These are phyloP conservation scores for Daedaleopsis sinensis DNA, from an alignment of 768 basidiomycete species.

Conservation along the genomic window DNA sequence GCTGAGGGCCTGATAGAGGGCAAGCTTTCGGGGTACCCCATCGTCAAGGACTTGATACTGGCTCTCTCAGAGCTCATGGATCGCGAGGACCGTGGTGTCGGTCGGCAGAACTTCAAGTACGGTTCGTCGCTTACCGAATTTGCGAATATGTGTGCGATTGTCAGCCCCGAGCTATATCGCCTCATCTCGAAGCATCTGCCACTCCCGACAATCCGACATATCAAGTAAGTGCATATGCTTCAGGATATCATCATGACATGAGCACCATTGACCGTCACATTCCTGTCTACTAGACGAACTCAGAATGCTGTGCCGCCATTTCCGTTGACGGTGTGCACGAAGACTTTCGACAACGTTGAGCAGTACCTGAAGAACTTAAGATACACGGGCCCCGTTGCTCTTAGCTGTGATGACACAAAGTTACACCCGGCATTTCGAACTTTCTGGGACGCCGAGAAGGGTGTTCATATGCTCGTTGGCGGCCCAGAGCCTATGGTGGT, in stretches of 20 bases:
- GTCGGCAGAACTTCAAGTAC: conserved; percentile 39
- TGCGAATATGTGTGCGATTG: conserved; percentile 27
- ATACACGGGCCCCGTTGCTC: conserved; percentile 28
- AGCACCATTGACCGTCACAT: too few relatives aligned
- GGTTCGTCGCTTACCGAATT: conserved; percentile 36
- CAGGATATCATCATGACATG: too few relatives aligned
- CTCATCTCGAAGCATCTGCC: too few relatives aligned
- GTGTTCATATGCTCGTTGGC: conserved; percentile 30
- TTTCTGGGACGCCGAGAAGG: conserved; percentile 26
- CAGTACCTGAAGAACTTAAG: conserved; percentile 22
- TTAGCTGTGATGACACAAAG: conserved; percentile 43
- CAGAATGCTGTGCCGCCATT: conserved; percentile 25
- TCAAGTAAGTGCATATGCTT: too few relatives aligned
- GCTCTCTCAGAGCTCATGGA: conserved; percentile 34
- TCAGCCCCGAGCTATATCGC: too few relatives aligned
- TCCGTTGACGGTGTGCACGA: conserved; percentile 15
- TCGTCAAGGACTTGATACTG: conserved; percentile 31
- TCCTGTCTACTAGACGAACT: background rate
- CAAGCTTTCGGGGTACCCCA: background rate
- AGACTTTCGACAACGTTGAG: conserved; percentile 24
- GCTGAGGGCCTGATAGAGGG: background rate
- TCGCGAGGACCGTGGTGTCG: conserved; percentile 31
- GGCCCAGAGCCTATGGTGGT: conserved; percentile 25
- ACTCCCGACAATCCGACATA: too few relatives aligned
- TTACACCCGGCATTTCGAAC: conserved; percentile 29